Evolutionary conservation across 805 yeast species (phyloP).

Genomic region (Phaffomyces thermotolerans): DNA sequence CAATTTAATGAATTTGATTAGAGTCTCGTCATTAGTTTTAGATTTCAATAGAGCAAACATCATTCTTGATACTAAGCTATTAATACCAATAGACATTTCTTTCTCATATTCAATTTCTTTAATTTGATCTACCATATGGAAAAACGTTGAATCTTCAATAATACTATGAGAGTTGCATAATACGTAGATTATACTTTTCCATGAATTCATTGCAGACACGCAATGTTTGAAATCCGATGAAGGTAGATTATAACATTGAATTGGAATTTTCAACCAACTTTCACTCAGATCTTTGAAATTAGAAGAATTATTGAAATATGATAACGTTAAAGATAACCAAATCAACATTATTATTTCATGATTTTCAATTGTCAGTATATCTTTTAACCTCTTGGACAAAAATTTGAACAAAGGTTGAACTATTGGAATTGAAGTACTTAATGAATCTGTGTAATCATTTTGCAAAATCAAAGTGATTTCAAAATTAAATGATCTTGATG

Average conservation of each 20-base stretch:
- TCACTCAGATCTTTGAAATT: background rate
- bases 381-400: background rate
- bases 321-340: slow-evolving; percentile 20
- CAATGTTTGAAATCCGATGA: background rate
- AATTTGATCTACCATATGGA: background rate
- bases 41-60: background rate
- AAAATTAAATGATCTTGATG: slow-evolving; percentile 15
- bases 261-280: slow-evolving; percentile 3
- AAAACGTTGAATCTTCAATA: background rate
- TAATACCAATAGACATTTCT: background rate
- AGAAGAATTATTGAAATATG: slow-evolving; percentile 9
- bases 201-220: slow-evolving; percentile 1
- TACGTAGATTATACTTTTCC: slow-evolving; percentile 5
- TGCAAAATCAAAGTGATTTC: slow-evolving; percentile 13
- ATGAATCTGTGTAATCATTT: slow-evolving; percentile 1
- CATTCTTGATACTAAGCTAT: background rate
- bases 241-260: background rate
- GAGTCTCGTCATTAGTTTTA: too few relatives aligned
- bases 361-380: background rate
- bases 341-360: slow-evolving; percentile 4
- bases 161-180: background rate
- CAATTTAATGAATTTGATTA: too few relatives aligned
- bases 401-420: slow-evolving; percentile 2
- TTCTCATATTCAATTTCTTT: background rate
- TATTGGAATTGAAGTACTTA: slow-evolving; percentile 9